phyloP scores from a whole-genome alignment of 2,329 filamentous ascomycete species.

The Alternaria sp. region DNA sequence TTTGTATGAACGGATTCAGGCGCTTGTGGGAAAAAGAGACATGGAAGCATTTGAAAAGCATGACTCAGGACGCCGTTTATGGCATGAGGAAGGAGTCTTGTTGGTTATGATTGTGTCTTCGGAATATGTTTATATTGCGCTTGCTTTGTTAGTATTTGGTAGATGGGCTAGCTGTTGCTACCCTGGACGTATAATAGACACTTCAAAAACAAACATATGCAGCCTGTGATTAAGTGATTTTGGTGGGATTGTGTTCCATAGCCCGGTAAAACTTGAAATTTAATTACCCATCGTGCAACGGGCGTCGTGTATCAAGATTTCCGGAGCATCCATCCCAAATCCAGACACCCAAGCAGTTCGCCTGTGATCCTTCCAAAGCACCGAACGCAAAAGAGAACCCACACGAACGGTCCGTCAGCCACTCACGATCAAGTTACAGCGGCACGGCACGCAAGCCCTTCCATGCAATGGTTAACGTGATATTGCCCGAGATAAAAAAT shows the following conservation, averaged over 20 bases:
- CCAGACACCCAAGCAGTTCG: background rate
- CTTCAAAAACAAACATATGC: background rate
- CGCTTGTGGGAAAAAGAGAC: slow-evolving; percentile 5
- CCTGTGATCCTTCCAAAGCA: background rate
- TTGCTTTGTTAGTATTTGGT: background rate
- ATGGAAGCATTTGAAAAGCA: slow-evolving; percentile 15
- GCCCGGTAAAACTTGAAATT: background rate
- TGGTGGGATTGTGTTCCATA: background rate
- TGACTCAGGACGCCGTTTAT: slow-evolving; percentile 4
- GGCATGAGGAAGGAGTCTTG: slow-evolving; percentile 6
- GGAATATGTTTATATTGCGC: slow-evolving; percentile 4
- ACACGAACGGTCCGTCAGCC: background rate
- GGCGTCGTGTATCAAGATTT: background rate
- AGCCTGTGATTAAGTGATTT: background rate
- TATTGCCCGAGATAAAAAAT: slow-evolving; percentile 4
- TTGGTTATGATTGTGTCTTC: slow-evolving; percentile 14
- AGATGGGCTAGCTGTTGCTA: slow-evolving; percentile 4
- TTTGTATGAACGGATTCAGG: slow-evolving; percentile 5
- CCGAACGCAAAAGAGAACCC: background rate
- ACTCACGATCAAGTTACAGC: background rate
- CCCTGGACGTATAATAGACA: slow-evolving; percentile 5
- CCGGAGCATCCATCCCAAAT: slow-evolving; percentile 8
- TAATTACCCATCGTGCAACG: background rate
- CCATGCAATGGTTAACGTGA: background rate
- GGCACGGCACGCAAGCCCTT: slow-evolving; percentile 5